A percentile compares a stretch with the other conserved stretches of the same genome.
Conservation (phyloP, 805 yeast species). For the Yamadazyma olivae region DNA sequence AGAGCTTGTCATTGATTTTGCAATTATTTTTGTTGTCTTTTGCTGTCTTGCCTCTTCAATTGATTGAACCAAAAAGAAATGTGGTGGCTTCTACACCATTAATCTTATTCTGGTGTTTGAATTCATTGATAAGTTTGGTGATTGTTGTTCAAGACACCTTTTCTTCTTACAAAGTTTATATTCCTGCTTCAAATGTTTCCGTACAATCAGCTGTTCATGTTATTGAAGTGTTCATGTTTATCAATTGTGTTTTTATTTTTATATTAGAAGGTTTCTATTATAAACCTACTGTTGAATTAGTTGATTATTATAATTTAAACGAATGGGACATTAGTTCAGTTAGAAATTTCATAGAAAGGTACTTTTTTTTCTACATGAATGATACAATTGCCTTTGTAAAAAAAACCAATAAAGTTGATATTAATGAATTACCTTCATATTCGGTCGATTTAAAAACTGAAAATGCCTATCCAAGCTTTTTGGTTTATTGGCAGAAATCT, state of each 20-base stretch:
- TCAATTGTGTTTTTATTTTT: slow-evolving; percentile 16
- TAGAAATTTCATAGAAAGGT: slow-evolving; percentile 16
- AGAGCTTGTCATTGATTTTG: slow-evolving; percentile 7
- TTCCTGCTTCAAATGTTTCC: slow-evolving; percentile 7
- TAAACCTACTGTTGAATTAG: slow-evolving; percentile 17
- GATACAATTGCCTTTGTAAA: slow-evolving; percentile 6
- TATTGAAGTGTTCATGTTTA: slow-evolving; percentile 13
- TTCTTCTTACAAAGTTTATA: slow-evolving; percentile 16
- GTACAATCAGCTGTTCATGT: slow-evolving; percentile 6
- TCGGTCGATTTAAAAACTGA: slow-evolving; percentile 14
- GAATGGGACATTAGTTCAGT: slow-evolving; percentile 24
- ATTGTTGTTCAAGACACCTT: slow-evolving; percentile 18
- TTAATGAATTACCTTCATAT: slow-evolving; percentile 63
- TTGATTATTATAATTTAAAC: slow-evolving; percentile 18
- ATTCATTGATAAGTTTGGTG: slow-evolving; percentile 9
- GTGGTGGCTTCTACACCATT: slow-evolving; percentile 36
- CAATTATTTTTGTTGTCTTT: slow-evolving; percentile 4
- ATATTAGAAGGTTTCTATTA: slow-evolving; percentile 16
- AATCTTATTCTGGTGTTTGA: slow-evolving; percentile 36
- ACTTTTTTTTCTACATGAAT: slow-evolving; percentile 7
- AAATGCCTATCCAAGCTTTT: slow-evolving; percentile 17
- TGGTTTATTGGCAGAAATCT: slow-evolving; percentile 21
- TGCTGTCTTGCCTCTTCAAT: slow-evolving; percentile 41
- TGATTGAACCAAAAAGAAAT: slow-evolving; percentile 40
- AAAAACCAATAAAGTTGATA: slow-evolving; percentile 8